A percentile compares a stretch with the other conserved stretches of the same genome.
Conservation (phyloP, 306 rosid species). For the Lotus japonicus region DNA sequence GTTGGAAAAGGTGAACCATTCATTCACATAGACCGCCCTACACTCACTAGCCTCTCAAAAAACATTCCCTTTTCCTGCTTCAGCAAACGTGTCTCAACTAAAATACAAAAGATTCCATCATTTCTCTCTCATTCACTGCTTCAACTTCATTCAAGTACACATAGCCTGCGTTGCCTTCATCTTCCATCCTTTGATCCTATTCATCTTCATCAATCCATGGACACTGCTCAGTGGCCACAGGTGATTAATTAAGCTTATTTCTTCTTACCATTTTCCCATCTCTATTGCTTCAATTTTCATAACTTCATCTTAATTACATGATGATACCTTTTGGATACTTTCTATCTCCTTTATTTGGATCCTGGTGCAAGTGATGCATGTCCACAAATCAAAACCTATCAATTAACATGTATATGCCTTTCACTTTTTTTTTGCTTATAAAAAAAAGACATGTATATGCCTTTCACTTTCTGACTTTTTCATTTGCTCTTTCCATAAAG, state of each 20-base stretch:
- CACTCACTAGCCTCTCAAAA: constrained; percentile 8
- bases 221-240: constrained; percentile 83
- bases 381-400: constrained; percentile 16
- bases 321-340: background rate
- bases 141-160: background rate
- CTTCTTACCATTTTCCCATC: background rate
- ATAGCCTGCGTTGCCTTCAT: background rate
- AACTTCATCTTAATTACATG: background rate
- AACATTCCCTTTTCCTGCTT: constrained; percentile 25
- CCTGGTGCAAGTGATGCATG: background rate
- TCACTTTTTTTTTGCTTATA: no score
- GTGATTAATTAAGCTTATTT: constrained; percentile 21
- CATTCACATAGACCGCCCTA: constrained; percentile 3
- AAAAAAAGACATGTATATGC: background rate
- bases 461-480: constrained; percentile 29
- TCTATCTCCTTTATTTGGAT: background rate
- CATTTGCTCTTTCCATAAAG: background rate
- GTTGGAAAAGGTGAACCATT: constrained; percentile 18
- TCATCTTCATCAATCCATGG: constrained; percentile 50
- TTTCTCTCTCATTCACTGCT: background rate
- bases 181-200: background rate
- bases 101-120: constrained; percentile 14
- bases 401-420: constrained; percentile 15
- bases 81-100: constrained; percentile 9
- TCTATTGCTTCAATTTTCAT: background rate